These are phyloP conservation scores for Polyporus arcularius DNA, from an alignment of 768 basidiomycete genomes.

Conservation along the genomic window DNA sequence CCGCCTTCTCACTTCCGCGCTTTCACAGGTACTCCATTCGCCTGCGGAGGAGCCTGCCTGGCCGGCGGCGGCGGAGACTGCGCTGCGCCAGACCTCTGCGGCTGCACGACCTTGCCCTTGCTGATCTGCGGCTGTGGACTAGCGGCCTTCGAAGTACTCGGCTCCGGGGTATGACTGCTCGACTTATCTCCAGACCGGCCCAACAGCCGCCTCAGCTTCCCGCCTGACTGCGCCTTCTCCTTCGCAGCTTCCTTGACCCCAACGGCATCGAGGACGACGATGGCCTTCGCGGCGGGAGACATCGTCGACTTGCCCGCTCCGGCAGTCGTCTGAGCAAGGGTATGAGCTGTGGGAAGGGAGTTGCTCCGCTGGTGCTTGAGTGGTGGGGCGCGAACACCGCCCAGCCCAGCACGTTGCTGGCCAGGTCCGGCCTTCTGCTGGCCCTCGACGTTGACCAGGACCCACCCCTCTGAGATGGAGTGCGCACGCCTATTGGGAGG, in stretches of 20 bases:
- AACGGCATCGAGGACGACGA: slow-evolving; percentile 60
- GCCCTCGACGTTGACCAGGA: slow-evolving; percentile 31
- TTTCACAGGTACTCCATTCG: neutral
- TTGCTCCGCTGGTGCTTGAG: slow-evolving; percentile 23
- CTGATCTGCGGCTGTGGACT: neutral
- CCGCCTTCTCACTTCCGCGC: slow-evolving; percentile 5
- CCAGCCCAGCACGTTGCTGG: neutral
- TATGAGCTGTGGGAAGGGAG: slow-evolving; percentile 18
- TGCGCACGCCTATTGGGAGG: slow-evolving; percentile 7
- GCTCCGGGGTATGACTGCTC: slow-evolving; percentile 7
- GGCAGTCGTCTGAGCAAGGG: slow-evolving; percentile 16
- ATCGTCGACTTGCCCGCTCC: slow-evolving; percentile 30
- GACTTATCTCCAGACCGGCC: slow-evolving; percentile 15
- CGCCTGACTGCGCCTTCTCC: slow-evolving; percentile 23
- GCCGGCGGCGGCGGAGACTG: neutral
- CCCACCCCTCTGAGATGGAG: slow-evolving; percentile 30
- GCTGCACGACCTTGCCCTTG: slow-evolving; percentile 5
- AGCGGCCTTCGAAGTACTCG: slow-evolving; percentile 3
- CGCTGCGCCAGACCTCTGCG: neutral
- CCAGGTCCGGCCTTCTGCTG: slow-evolving; percentile 5
- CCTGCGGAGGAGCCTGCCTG: slow-evolving; percentile 3
- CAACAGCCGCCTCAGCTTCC: slow-evolving; percentile 20
- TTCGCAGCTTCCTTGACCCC: slow-evolving; percentile 42
- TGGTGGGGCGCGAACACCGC: slow-evolving; percentile 13
- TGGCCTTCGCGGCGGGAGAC: slow-evolving; percentile 60